A percentile compares a stretch with the other conserved stretches of the same genome.
phyloP scores from a whole-genome alignment of 148 eudicot species.

The Chenopodium suecicum region DNA sequence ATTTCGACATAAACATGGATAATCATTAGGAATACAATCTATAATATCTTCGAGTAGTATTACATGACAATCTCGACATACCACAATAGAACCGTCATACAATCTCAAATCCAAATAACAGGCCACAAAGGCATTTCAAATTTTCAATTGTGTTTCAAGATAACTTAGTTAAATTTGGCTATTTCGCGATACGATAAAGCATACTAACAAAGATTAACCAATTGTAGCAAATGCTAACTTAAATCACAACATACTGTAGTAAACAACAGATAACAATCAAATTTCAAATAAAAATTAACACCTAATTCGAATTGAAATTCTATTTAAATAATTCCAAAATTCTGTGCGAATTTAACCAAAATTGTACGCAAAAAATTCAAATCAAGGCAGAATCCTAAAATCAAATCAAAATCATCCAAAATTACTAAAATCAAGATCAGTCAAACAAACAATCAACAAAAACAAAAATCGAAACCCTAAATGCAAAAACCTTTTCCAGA shows the following conservation, averaged over 20 bases:
- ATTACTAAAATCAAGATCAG: background rate
- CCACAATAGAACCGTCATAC: background rate
- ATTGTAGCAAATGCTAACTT: background rate
- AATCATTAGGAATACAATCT: too few relatives aligned
- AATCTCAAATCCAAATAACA: background rate
- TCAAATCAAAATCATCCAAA: background rate
- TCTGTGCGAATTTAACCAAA: too few relatives aligned
- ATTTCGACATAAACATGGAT: too few relatives aligned
- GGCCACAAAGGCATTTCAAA: background rate
- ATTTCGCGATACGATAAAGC: background rate
- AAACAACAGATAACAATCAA: background rate
- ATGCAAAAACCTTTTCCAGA: conserved; percentile 67
- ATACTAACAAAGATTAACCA: background rate
- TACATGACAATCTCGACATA: background rate
- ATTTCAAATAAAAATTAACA: background rate
- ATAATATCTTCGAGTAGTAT: too few relatives aligned
- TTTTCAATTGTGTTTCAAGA: background rate
- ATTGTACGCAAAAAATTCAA: too few relatives aligned
- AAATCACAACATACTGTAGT: background rate
- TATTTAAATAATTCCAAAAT: too few relatives aligned
- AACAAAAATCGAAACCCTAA: background rate
- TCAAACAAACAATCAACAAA: background rate
- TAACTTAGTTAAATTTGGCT: background rate
- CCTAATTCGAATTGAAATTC: too few relatives aligned
- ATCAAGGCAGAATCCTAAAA: background rate